phyloP scores from a whole-genome alignment of 2,329 filamentous ascomycete genomes.

The Stagonosporopsis tanaceti region DNA sequence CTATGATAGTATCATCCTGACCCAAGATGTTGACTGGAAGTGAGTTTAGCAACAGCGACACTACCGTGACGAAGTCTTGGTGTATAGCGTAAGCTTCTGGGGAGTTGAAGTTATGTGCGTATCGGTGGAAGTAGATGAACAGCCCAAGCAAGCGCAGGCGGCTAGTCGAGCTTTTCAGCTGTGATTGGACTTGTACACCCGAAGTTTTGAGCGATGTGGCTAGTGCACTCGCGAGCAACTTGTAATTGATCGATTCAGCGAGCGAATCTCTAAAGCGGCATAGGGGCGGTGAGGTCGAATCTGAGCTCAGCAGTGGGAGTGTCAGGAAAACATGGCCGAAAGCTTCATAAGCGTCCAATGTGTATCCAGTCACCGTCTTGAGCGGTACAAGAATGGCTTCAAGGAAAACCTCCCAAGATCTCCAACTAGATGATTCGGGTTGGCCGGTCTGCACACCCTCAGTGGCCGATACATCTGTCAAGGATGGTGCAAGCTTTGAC shows the following conservation, averaged over 20 bases:
- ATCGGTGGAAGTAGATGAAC: slow-evolving; percentile 65
- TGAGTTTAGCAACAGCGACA: slow-evolving; percentile 64
- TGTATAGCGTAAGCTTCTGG: slow-evolving; percentile 55
- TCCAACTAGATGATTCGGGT: slow-evolving; percentile 1
- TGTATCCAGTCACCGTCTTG: slow-evolving; percentile 44
- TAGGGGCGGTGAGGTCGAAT: slow-evolving; percentile 31
- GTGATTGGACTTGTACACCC: slow-evolving; percentile 36
- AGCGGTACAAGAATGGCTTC: slow-evolving; percentile 41
- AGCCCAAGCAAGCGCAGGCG: slow-evolving; percentile 66
- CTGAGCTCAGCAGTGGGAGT: slow-evolving; percentile 44
- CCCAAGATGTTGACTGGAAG: slow-evolving; percentile 65
- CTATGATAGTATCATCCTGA: slow-evolving; percentile 49
- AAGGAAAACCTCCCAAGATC: slow-evolving; percentile 27
- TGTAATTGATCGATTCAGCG: slow-evolving; percentile 60
- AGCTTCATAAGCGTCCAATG: slow-evolving; percentile 49
- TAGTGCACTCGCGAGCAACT: slow-evolving; percentile 50
- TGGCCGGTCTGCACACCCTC: background rate
- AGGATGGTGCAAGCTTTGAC: slow-evolving; percentile 21
- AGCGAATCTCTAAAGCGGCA: slow-evolving; percentile 47
- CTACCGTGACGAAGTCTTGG: slow-evolving; percentile 62
- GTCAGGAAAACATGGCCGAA: slow-evolving; percentile 56
- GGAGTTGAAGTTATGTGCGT: slow-evolving; percentile 53
- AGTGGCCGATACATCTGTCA: slow-evolving; percentile 3
- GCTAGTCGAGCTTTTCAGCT: slow-evolving; percentile 48
- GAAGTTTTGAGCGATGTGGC: slow-evolving; percentile 39